Evolutionary conservation across 2,329 filamentous ascomycete species (phyloP), one percentile per base, ranked within the genome.

Genomic region (Colletotrichum sidae): DNA sequence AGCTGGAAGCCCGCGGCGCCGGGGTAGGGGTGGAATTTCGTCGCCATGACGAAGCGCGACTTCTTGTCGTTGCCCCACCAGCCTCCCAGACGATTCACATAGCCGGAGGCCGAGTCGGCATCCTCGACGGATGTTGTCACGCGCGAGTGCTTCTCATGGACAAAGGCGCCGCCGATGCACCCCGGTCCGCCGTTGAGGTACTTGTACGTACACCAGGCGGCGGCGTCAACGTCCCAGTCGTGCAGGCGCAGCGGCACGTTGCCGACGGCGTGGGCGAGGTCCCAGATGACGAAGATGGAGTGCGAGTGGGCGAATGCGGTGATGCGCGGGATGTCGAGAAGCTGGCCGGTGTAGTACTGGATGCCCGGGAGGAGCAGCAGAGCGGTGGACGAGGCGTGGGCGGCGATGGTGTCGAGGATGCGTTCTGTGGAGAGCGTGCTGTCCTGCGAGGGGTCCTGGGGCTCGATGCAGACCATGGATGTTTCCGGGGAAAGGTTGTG

Each of bases 161-260:
- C 91, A 70, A 94, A 97, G 1, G 90, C 81, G 0, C 91, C 93
- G 1, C 88, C 93, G 68, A 96, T 96, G 13, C 89, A 85, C 4
- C 94, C 94, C 0, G 94, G 93, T 0, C 94, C 94, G 34, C 90
- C 89, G 74, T 97, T 97, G 75, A 97, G 86, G 80, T 97, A 97
- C 80, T 97, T 97, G 84, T 97, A 97, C 15, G 90, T 94, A 78
- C 94, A 97, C 94, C 94, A 97, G 58, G 87, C 92, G 13, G 94
- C 94, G 72, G 97, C 97, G 76, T 97, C 94, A 39, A 96, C 93
- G 70, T 92, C 86, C 94, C 94, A 97, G 71, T 95, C 92, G 77
- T 97, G 93, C 17, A 97, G 83, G 63, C 83, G 79, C 15, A 97
- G 78, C 45, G 91, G 88, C 2, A 96, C 92, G 73, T 97, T 97